Conservation (phyloP, 768 basidiomycete species). For the Candolleomyces efflorescens region DNA sequence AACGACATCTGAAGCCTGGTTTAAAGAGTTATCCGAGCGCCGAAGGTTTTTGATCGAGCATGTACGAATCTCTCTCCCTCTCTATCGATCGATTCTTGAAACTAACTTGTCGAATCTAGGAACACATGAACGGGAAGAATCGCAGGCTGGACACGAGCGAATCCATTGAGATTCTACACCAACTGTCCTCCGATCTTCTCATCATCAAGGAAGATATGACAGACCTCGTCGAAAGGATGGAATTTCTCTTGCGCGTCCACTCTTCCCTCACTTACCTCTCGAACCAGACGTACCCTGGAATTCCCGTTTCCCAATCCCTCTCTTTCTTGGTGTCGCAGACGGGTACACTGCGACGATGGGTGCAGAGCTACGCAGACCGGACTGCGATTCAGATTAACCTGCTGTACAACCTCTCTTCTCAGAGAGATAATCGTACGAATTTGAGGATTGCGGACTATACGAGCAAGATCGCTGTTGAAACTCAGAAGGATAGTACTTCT, state of each 20-base stretch:
- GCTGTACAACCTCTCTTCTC: slow-evolving; percentile 16
- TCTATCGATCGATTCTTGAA: background rate
- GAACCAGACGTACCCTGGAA: background rate
- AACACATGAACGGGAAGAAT: background rate
- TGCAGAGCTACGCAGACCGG: slow-evolving; percentile 15
- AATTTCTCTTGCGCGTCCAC: slow-evolving; percentile 5
- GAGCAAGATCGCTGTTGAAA: slow-evolving; percentile 15
- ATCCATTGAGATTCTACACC: slow-evolving; percentile 9
- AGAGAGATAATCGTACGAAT: slow-evolving; percentile 17
- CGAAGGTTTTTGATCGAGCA: slow-evolving; percentile 7
- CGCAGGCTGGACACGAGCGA: background rate
- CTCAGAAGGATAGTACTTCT: slow-evolving; percentile 20
- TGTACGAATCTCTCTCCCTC: background rate
- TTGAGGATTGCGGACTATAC: slow-evolving; percentile 16
- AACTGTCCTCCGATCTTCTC: slow-evolving; percentile 9
- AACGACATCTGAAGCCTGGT: slow-evolving; percentile 1
- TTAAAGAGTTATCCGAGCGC: background rate
- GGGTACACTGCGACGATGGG: slow-evolving; percentile 12
- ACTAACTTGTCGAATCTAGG: background rate
- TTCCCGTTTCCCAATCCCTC: slow-evolving; percentile 10
- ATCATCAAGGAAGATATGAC: slow-evolving; percentile 10
- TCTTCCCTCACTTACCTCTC: background rate
- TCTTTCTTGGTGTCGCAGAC: slow-evolving; percentile 10
- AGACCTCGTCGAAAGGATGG: slow-evolving; percentile 8
- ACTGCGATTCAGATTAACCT: slow-evolving; percentile 18